phyloP scores from a whole-genome alignment of 352 stramenopile genomes.

The Pythium phragmitis region DNA sequence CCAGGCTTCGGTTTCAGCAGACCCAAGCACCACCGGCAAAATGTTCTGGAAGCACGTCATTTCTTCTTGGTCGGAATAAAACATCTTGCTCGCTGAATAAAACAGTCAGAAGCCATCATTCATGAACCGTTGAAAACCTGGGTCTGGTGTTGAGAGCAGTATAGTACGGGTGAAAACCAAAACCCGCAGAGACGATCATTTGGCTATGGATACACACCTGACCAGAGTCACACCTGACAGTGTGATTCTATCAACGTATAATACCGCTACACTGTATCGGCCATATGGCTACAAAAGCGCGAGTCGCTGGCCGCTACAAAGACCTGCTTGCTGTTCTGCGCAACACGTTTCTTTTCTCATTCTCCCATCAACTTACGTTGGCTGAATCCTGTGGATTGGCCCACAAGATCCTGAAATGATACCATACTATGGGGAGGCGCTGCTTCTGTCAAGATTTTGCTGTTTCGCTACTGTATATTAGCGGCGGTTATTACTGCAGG shows the following conservation, averaged over 20 bases:
- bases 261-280: not conserved
- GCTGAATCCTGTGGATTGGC: not conserved
- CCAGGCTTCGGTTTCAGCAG: not conserved
- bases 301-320: not conserved
- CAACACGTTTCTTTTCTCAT: not conserved
- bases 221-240: not conserved
- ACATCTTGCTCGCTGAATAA: conserved; percentile 8
- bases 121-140: too few relatives aligned
- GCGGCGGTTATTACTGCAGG: too few relatives aligned
- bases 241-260: too few relatives aligned
- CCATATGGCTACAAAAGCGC: conserved; percentile 6
- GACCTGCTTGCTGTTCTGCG: not conserved
- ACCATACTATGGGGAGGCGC: too few relatives aligned
- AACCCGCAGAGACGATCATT: not conserved
- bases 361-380: not conserved
- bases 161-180: too few relatives aligned
- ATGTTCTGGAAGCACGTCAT: conserved; percentile 1
- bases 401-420: too few relatives aligned
- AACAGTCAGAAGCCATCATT: conserved; percentile 1
- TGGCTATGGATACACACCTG: not conserved
- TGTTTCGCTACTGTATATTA: too few relatives aligned
- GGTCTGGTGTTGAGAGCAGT: too few relatives aligned
- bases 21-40: conserved; percentile 16
- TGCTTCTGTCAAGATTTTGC: too few relatives aligned
- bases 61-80: conserved; percentile 7